Evolutionary conservation across 305 asterid species (phyloP), one percentile per base, ranked within the genome.

Genomic region (Fraxinus nigra): DNA sequence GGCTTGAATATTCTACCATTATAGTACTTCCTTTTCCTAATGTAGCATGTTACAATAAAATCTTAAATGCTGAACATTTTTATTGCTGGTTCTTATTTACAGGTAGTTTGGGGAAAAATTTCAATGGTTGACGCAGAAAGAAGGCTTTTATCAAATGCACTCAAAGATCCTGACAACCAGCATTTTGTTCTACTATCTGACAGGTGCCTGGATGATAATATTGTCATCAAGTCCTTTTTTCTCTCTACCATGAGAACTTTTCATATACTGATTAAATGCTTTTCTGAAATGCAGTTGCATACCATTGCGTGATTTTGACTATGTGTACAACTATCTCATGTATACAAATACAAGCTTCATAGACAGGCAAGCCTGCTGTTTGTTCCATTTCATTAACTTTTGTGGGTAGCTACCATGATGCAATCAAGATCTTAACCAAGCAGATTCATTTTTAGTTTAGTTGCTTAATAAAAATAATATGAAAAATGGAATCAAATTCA

Each of bases 81-180:
- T 78, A 51, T 56, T 80, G 38, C 48, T 79, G 13, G 51, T 76
- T 78, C 75, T 51, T 74, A 28, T 76, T 69, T 91, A 85, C 94
- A 97, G 99, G 99, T 97, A 37, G 94, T 76, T 6, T 97, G 99
- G 99, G 99, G 99, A 63, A 94, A 85, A 90, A 97, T 94, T 84
- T 94, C 99, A 63, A 97, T 97, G 99, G 98, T 97, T 81, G 97
- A 97, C 84, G 99, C 99, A 84, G 99, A 97, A 91, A 94, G 88
- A 85, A 89, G 98, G 77, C 98, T 97, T 83, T 85, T 97, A 86
- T 93, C 88, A 14, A 85, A 93, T 89, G 98, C 98, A 11, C 95
- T 97, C 11, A 87, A 87, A 79, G 99, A 97, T 85, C 90, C 94
- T 75, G 95, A 91, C 82, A 97, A 97, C 84, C 92, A 87, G 80